These are phyloP conservation scores for Cystobasidium sp. DNA, from an alignment of 1,284 basidiomycete species.

Conservation along the genomic window DNA sequence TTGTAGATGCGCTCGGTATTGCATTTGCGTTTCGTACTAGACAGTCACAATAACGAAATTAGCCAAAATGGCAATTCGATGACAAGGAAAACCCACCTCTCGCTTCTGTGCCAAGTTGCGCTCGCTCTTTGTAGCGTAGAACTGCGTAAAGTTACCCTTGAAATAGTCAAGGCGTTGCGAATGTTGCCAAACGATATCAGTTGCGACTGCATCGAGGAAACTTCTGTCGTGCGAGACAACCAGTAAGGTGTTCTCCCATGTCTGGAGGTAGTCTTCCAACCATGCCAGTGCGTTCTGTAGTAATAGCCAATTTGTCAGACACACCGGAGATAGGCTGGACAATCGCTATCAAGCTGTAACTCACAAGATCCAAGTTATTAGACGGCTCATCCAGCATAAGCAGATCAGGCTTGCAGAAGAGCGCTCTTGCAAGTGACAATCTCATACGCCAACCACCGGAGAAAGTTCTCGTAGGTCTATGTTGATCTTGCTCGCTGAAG, in stretches of 20 bases:
- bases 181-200: conserved; percentile 66
- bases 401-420: conserved; percentile 86
- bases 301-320: background rate
- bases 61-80: background rate
- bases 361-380: conserved; percentile 77
- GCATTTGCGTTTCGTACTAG: conserved; percentile 90
- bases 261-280: conserved; percentile 91
- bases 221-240: conserved; percentile 99
- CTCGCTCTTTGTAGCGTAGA: conserved; percentile 98
- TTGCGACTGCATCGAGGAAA: conserved; percentile 78
- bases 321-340: background rate
- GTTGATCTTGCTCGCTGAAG: conserved; percentile 86
- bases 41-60: background rate
- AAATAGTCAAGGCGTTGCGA: conserved; percentile 87
- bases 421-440: conserved; percentile 64
- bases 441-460: conserved; percentile 90
- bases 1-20: conserved; percentile 91
- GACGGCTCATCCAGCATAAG: conserved; percentile 89
- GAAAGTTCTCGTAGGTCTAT: conserved; percentile 75
- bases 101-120: conserved; percentile 86
- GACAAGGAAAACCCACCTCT: conserved; percentile 40
- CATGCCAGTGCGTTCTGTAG: conserved; percentile 63
- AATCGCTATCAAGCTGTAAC: background rate
- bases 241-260: conserved; percentile 90
- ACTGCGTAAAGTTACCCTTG: conserved; percentile 88